Evolutionary conservation across 2,329 filamentous ascomycete genomes (phyloP).

Genomic region (Apiospora phragmitis): DNA sequence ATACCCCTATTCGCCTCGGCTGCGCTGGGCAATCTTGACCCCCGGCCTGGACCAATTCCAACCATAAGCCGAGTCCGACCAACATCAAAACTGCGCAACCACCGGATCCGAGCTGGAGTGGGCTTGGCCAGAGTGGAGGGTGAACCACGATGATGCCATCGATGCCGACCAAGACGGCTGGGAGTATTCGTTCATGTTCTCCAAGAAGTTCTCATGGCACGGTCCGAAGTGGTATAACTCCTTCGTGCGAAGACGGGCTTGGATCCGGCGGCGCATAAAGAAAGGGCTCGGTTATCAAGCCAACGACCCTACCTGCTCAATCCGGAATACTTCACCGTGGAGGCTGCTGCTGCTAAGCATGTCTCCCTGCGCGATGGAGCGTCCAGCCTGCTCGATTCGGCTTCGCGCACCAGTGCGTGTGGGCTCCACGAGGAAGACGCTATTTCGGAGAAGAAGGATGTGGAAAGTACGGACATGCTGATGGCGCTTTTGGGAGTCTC

Average conservation of each 20-base stretch:
- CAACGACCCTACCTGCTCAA: slow-evolving; percentile 65
- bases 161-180: slow-evolving; percentile 79
- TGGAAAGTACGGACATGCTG: slow-evolving; percentile 67
- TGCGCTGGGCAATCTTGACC: slow-evolving; percentile 84
- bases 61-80: slow-evolving; percentile 60
- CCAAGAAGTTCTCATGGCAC: slow-evolving; percentile 78
- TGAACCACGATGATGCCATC: slow-evolving; percentile 73
- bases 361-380: slow-evolving; percentile 41
- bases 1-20: slow-evolving; percentile 85
- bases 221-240: slow-evolving; percentile 90
- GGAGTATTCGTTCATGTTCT: slow-evolving; percentile 93
- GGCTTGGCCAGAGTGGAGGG: slow-evolving; percentile 67
- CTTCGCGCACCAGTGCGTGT: slow-evolving; percentile 33
- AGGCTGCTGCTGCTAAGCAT: slow-evolving; percentile 49
- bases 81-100: slow-evolving; percentile 84
- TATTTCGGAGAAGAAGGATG: slow-evolving; percentile 40
- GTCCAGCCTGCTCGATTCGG: slow-evolving; percentile 34
- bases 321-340: slow-evolving; percentile 78
- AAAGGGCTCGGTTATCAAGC: slow-evolving; percentile 46
- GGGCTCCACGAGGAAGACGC: slow-evolving; percentile 29
- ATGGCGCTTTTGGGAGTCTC: slow-evolving; percentile 67
- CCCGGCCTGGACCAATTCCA: slow-evolving; percentile 81
- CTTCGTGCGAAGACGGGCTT: slow-evolving; percentile 86
- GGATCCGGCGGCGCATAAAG: slow-evolving; percentile 80
- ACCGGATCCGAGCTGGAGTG: slow-evolving; percentile 93